Conservation (phyloP, 1,139 yeast genomes). For the Protomyces gravidus region DNA sequence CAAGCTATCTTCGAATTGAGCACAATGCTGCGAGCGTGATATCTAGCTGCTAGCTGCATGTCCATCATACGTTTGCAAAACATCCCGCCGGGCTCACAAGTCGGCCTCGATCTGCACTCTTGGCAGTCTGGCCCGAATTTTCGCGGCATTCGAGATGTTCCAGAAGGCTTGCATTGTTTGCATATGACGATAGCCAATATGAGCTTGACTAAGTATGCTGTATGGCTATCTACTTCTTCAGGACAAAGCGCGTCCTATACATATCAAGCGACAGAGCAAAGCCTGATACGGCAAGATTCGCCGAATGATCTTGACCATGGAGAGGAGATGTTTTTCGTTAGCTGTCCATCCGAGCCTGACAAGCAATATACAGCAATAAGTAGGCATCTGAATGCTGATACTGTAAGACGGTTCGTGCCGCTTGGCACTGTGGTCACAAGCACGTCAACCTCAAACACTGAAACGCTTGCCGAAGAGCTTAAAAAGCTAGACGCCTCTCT, state of each 20-base stretch:
- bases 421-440: conserved; percentile 7
- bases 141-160: conserved; percentile 15
- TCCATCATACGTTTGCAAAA: neutral
- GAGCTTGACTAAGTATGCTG: conserved; percentile 6
- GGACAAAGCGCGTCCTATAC: neutral
- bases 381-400: neutral
- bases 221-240: conserved; percentile 1
- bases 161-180: conserved; percentile 25
- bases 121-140: conserved; percentile 27
- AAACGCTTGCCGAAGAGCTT: neutral
- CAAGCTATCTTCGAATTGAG: too few species aligned
- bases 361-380: neutral
- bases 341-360: neutral
- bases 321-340: conserved; percentile 9
- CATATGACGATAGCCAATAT: conserved; percentile 13
- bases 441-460: conserved; percentile 15
- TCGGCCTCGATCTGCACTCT: conserved; percentile 25
- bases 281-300: neutral
- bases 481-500: neutral
- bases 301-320: neutral
- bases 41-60: too few species aligned
- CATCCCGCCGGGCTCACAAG: conserved; percentile 16
- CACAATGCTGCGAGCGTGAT: too few species aligned
- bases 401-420: neutral
- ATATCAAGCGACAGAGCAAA: neutral